Base-by-base conservation (phyloP, 2,329 filamentous ascomycete genomes). In the Scorias spongiosa region DNA sequence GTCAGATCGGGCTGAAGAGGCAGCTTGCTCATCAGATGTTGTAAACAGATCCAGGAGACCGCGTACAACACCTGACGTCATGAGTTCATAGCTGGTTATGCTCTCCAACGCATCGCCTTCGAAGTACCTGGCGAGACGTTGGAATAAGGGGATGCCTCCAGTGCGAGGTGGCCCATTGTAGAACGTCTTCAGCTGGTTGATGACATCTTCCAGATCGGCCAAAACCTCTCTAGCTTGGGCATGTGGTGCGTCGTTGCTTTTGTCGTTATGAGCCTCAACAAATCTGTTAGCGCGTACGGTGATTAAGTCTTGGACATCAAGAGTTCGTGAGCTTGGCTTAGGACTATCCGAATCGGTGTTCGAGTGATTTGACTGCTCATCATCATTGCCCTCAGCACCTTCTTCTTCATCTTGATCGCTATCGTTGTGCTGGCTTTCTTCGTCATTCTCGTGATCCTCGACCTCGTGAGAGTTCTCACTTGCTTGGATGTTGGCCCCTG, bases 21-120 rank as follows among this genome's bases (percentile, higher is more conserved):
- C 63, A n/a, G 60, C 57, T 29, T 58, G 46, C 44, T 78, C 74
- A 51, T 84, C 73, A 0, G 78, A 70, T 47, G 83, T 80, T 54
- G 80, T 84, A 57, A 98, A 87, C 9, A 94, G 75, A 29, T 84
- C 76, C 38, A 96, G 74, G 2, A 98, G 69, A 9, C 85, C 79
- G 39, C 84, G 78, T 10, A 98, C 88, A 44, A 98, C 77, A 14
- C 87, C 85, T 1, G 91, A 96, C 28, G 84, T 86, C 42, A 96
- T 75, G 29, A 98, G 69, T 60, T 98, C 91, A 40, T 89, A 88
- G 63, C 91, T 98, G 1, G 91, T 98, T 43, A 95, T 88, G 59
- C 86, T 93, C 57, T 94, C 84, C 43, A 94, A 64, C 1, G 91
- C 81, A 63, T 95, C 84, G 0, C 81, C 80, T 55, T 93, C 82